Base-by-base conservation (phyloP, 2,329 filamentous ascomycete species). In the Pseudogymnoascus sp. region DNA sequence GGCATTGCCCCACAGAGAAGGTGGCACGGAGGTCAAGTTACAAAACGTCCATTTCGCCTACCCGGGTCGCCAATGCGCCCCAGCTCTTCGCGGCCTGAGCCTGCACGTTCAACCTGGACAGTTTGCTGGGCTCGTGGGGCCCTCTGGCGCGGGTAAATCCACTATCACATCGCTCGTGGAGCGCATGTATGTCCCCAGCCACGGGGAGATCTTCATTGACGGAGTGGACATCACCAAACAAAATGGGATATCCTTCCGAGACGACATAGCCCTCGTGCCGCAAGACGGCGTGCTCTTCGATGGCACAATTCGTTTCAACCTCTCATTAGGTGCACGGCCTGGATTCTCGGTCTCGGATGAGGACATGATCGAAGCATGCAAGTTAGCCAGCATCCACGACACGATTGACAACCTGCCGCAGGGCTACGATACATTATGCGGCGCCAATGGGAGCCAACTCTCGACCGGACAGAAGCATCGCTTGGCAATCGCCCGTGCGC, bases 391-490 rank as follows among this genome's bases (percentile, higher is more conserved):
- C 68, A 93, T 93, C 0, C 91, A 96, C 72, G 91, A 96, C 68
- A 97, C 97, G 73, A 88, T 98, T 68, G 83, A 79, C 7, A 77
- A 82, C 12, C 82, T 97, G 1, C 91, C 93, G 0, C 88, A 96
- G 66, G 89, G 89, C 2, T 97, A 96, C 70, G 84, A 96, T 66
- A 97, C 93, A 0, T 87, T 93, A 66, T 92, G 97, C 12, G 93
- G 93, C 60, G 90, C 96, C 74, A 88, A 92, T 65, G 93, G 93
- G 3, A 95, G 96, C 72, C 78, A 96, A 59, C 81, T 97, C 10
- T 96, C 90, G 61, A 93, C 93, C 72, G 93, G 93, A 16, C 93
- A 98, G 76, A 96, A 96, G 75, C 93, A 97, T 76, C 89, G 93
- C 67, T 93, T 97, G 70, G 91, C 92, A 12, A 96, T 96, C 63